A percentile compares a stretch with the other conserved stretches of the same genome.
These are phyloP conservation scores for Mycena olivaceomarginata DNA, from an alignment of 768 basidiomycete genomes.

Conservation along the genomic window DNA sequence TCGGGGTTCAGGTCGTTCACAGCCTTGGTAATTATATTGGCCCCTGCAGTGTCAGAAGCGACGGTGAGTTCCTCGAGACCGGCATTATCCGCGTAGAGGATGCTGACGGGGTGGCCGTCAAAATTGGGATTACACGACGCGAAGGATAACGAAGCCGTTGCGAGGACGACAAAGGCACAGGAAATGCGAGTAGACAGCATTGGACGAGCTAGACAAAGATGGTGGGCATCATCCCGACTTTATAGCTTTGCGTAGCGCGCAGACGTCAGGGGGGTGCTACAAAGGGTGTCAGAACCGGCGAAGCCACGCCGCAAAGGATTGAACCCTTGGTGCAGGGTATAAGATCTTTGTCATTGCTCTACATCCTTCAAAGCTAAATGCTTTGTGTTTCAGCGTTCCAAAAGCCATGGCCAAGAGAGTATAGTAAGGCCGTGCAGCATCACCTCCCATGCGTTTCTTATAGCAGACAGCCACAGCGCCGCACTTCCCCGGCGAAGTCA, in stretches of 20 bases:
- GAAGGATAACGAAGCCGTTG: conserved; percentile 20
- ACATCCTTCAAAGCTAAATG: conserved; percentile 17
- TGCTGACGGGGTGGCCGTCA: conserved; percentile 39
- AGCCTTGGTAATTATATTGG: conserved; percentile 23
- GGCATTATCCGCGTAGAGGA: conserved; percentile 23
- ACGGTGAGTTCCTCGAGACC: conserved; percentile 29
- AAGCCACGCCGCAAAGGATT: conserved; percentile 13
- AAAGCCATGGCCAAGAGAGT: conserved; percentile 10
- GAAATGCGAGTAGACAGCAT: conserved; percentile 28
- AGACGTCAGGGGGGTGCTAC: conserved; percentile 24
- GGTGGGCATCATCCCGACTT: conserved; percentile 25
- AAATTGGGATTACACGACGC: conserved; percentile 29
- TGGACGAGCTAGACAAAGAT: conserved; percentile 21
- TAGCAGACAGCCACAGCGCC: conserved; percentile 22
- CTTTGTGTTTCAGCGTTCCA: conserved; percentile 28
- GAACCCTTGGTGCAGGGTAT: conserved; percentile 6
- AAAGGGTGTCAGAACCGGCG: conserved; percentile 14
- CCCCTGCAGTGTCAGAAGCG: conserved; percentile 37
- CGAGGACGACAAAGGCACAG: conserved; percentile 25
- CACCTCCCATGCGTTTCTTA: conserved; percentile 20
- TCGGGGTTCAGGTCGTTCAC: conserved; percentile 19
- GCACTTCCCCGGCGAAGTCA: conserved; percentile 20
- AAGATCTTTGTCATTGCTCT: conserved; percentile 30
- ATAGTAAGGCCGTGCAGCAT: conserved; percentile 16
- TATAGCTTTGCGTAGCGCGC: conserved; percentile 25